phyloP scores from a whole-genome alignment of 805 yeast species.

The Candida ponderosae region DNA sequence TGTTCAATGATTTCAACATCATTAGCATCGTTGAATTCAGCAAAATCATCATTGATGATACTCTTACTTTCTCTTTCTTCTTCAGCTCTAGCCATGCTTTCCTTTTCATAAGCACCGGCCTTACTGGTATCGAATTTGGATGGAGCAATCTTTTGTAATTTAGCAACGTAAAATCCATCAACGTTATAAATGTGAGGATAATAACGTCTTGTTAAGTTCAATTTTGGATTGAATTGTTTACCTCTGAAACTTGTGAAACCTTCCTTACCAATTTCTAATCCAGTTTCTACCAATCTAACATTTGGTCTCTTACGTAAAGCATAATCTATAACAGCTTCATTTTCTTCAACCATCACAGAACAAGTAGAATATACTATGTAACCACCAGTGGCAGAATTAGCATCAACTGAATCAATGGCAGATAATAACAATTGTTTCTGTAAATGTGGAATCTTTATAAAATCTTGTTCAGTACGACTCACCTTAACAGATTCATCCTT shows the following conservation, averaged over 20 bases:
- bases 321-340: constrained; percentile 97
- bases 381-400: constrained; percentile 87
- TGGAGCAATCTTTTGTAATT: constrained; percentile 84
- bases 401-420: constrained; percentile 97
- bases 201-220: constrained; percentile 84
- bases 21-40: constrained; percentile 67
- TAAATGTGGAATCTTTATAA: constrained; percentile 91
- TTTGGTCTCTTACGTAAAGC: constrained; percentile 95
- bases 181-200: constrained; percentile 98
- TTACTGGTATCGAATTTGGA: constrained; percentile 78
- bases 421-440: constrained; percentile 90
- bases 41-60: constrained; percentile 79
- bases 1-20: constrained; percentile 68
- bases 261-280: constrained; percentile 88
- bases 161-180: constrained; percentile 97
- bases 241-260: constrained; percentile 94
- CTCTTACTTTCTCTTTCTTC: constrained; percentile 67
- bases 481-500: constrained; percentile 94
- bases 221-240: constrained; percentile 71
- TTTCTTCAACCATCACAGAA: constrained; percentile 96
- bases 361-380: constrained; percentile 95
- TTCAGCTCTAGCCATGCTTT: constrained; percentile 71
- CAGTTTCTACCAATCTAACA: constrained; percentile 88
- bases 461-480: constrained; percentile 91
- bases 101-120: constrained; percentile 87